Conservation (phyloP, 2,329 filamentous ascomycete species). For the Mollisiaceae sp. region DNA sequence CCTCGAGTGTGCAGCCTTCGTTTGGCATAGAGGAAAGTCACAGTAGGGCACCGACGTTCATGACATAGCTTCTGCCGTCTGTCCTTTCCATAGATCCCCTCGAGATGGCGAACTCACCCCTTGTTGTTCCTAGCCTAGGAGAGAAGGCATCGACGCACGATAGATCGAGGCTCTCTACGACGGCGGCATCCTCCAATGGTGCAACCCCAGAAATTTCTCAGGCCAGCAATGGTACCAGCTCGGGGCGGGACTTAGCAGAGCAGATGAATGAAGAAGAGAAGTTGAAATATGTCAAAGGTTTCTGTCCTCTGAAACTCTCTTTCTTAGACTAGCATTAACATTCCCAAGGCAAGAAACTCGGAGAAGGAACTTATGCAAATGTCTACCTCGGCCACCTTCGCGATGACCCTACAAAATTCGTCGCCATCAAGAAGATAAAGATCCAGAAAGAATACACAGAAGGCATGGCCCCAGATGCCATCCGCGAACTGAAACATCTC, state of each 20-base stretch:
- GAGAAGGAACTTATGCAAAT: conserved; percentile 95
- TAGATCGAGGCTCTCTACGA: conserved; percentile 29
- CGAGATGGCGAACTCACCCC: conserved; percentile 35
- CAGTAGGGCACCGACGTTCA: background rate
- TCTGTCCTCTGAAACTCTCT: conserved; percentile 19
- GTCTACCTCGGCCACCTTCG: conserved; percentile 89
- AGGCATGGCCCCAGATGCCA: conserved; percentile 90
- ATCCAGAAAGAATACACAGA: conserved; percentile 85
- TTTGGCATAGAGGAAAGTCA: background rate
- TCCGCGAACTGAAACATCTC: conserved; percentile 94
- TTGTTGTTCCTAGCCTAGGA: conserved; percentile 30
- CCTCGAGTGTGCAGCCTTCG: background rate
- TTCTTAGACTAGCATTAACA: background rate
- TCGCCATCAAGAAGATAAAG: conserved; percentile 95
- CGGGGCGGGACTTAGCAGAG: conserved; percentile 67
- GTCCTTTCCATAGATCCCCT: background rate
- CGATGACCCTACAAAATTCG: conserved; percentile 71
- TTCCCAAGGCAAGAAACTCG: conserved; percentile 78
- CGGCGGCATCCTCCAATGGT: conserved; percentile 27
- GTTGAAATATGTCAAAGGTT: conserved; percentile 87
- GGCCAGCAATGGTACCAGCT: conserved; percentile 25
- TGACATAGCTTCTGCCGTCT: conserved; percentile 4
- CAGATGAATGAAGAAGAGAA: conserved; percentile 83
- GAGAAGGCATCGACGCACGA: conserved; percentile 20
- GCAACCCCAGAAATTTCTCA: conserved; percentile 26